Evolutionary conservation across 306 rosid species (phyloP).

Genomic region (Prunus davidiana): DNA sequence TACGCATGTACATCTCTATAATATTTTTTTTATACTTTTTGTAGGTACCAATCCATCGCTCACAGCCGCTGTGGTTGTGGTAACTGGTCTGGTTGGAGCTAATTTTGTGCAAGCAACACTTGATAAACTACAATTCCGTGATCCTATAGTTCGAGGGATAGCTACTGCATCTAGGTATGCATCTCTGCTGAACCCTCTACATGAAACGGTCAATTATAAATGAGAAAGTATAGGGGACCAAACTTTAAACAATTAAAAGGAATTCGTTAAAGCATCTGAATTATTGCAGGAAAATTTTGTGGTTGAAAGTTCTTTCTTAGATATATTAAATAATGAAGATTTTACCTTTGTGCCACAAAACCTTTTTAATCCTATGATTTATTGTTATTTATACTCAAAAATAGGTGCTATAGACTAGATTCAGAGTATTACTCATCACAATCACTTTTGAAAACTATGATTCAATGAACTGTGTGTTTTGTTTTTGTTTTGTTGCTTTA

Average conservation of each 20-base stretch:
- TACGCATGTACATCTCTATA: not conserved
- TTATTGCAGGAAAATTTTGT: not conserved
- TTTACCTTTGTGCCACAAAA: not conserved
- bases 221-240: not conserved
- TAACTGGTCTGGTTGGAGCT: constrained; percentile 92
- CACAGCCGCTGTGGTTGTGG: constrained; percentile 89
- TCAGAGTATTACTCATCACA: not conserved
- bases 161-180: constrained; percentile 96
- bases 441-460: not conserved
- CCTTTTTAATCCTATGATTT: not conserved
- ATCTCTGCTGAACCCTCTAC: not conserved
- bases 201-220: not conserved
- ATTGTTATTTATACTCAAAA: not conserved
- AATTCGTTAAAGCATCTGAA: not conserved
- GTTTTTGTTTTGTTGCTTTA: constrained; percentile 24
- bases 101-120: constrained; percentile 87
- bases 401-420: not conserved
- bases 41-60: constrained; percentile 86
- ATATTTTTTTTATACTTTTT: not conserved
- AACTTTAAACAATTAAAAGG: not conserved
- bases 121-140: constrained; percentile 69
- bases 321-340: not conserved
- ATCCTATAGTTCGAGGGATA: constrained; percentile 95
- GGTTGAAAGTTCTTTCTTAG: not conserved
- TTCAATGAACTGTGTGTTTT: not conserved